Base-by-base conservation (phyloP, 257 asterid genomes). In the Perilla frutescens region DNA sequence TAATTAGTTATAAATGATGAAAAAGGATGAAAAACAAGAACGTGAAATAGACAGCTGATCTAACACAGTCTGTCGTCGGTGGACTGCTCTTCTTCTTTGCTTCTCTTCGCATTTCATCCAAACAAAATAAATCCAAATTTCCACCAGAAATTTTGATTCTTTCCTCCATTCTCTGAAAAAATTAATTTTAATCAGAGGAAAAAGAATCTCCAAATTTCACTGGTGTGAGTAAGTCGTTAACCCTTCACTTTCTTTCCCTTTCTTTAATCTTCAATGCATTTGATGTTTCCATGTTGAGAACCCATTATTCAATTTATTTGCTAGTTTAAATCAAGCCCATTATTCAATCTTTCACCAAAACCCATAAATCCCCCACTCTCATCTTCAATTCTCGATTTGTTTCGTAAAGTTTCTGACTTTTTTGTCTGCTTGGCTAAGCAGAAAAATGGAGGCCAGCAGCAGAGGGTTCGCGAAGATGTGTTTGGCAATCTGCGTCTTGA, bases 31-130 rank as follows among this genome's bases (percentile, higher is more conserved):
- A 60, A 59, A 14, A 59, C n/a, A 39, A 49, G 40, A 65, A 31
- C 37, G 80, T 51, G 80, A 76, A 59, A 40, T 8, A 51, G 80
- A 76, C 66, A 76, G 76, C 66, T 68, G 75, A 68, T 68, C 80
- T 76, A 76, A 69, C 73, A 53, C 69, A 61, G 66, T 50, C 57
- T 29, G 47, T 29, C 75, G 80, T 76, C 80, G 80, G 80, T 76
- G 80, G 62, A 15, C 8, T 63, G 29, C 56, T 43, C 40, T 26
- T 55, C 56, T 32, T 29, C 48, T 34, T 8, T 34, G 15, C 1
- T 45, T 57, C 57, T 45, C 73, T 47, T 55, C 31, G 61, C 36
- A 66, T 75, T 75, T 40, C 71, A 40, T 51, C 75, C 71, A 68
- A 43, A 5, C 37, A 36, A 67, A 66, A 45, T 76, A 29, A 68